These are phyloP conservation scores for Chimonanthus praecox DNA, from an alignment of 164 flowering plant genomes.

Conservation along the genomic window DNA sequence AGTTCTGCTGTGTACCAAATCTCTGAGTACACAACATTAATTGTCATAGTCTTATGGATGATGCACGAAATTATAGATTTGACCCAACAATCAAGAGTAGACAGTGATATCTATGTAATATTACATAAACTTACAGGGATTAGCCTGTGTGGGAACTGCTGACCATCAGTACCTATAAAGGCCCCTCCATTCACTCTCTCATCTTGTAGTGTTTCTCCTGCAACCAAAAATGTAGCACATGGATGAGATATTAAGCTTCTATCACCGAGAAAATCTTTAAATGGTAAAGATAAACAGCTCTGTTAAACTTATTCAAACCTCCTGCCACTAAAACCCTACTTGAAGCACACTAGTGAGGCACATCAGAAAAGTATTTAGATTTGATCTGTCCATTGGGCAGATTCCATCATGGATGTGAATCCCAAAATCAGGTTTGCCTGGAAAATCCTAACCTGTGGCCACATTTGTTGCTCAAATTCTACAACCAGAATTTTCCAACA, in stretches of 20 bases:
- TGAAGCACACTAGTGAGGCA: not conserved
- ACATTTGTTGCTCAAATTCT: not conserved
- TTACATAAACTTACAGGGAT: constrained; percentile 68
- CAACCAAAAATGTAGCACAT: constrained; percentile 6
- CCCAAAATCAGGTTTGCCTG: not conserved
- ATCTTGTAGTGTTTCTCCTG: constrained; percentile 94
- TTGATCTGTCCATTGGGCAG: not conserved
- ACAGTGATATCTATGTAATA: not conserved
- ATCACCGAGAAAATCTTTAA: not conserved
- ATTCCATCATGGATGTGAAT: not conserved
- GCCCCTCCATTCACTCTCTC: constrained; percentile 90
- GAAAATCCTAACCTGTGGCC: not conserved
- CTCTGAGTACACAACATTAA: not conserved
- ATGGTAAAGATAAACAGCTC: not conserved
- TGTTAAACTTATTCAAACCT: not conserved
- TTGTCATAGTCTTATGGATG: not conserved
- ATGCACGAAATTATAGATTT: not conserved
- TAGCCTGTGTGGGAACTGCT: constrained; percentile 83
- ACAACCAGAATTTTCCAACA: not conserved
- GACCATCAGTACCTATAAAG: constrained; percentile 72
- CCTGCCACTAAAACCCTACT: not conserved
- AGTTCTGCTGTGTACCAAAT: not conserved
- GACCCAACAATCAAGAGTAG: not conserved
- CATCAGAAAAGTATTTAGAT: not conserved
- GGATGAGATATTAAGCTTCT: not conserved